Evolutionary conservation across 306 rosid genomes (phyloP).

Genomic region (Ormosia semicastrata): DNA sequence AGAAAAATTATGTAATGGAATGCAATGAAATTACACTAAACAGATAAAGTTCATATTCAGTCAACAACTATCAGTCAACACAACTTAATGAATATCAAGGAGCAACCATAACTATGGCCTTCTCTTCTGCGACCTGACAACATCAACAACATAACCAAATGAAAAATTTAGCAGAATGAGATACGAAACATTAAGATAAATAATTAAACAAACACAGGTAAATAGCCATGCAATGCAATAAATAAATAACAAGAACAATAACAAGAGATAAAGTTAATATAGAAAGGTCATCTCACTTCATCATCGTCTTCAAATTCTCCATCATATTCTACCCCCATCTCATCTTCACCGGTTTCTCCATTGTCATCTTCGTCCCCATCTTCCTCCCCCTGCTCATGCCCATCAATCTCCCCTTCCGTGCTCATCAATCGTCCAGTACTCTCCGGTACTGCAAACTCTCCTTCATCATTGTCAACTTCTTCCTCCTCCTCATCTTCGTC

Average conservation of each 20-base stretch:
- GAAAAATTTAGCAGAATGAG: not conserved
- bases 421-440: conserved; percentile 62
- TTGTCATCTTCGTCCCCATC: conserved; percentile 81
- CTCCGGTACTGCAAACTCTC: conserved; percentile 55
- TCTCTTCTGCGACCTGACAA: conserved; percentile 21
- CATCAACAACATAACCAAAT: not conserved
- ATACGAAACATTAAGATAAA: not conserved
- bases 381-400: conserved; percentile 94
- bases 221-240: not conserved
- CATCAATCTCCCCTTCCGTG: conserved; percentile 89
- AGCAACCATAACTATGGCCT: not conserved
- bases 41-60: not conserved
- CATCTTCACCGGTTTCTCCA: conserved; percentile 89
- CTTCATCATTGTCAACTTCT: conserved; percentile 89
- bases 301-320: conserved; percentile 75
- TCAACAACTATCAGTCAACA: conserved; percentile 7
- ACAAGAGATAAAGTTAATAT: not conserved
- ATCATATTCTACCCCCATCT: conserved; percentile 47
- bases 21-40: not conserved
- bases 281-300: conserved; percentile 66
- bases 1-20: not conserved
- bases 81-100: not conserved
- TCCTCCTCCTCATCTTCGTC: conserved; percentile 74
- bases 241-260: not conserved
- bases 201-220: not conserved